phyloP scores from a whole-genome alignment of 2,329 filamentous ascomycete species.

The Penicillium freii region DNA sequence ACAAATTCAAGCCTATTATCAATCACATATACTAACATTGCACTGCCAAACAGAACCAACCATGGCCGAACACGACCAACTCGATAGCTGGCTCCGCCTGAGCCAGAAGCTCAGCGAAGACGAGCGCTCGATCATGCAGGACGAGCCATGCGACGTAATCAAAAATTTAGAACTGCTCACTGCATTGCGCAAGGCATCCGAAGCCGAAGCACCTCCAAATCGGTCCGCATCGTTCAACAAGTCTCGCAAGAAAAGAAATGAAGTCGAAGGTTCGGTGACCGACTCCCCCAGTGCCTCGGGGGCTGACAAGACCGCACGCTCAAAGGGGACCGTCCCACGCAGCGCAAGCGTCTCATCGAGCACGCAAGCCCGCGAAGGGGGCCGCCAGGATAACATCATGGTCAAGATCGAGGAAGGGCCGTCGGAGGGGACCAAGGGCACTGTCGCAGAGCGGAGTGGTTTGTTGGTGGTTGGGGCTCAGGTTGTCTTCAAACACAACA shows the following conservation, averaged over 20 bases:
- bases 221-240: constrained; percentile 42
- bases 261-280: constrained; percentile 44
- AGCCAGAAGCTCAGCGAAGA: constrained; percentile 49
- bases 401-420: constrained; percentile 46
- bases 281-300: constrained; percentile 48
- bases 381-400: constrained; percentile 37
- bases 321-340: constrained; percentile 42
- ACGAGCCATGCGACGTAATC: constrained; percentile 52
- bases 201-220: constrained; percentile 44
- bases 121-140: constrained; percentile 48
- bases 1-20: not conserved
- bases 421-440: constrained; percentile 43
- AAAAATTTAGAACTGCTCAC: constrained; percentile 51
- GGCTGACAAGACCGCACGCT: constrained; percentile 44
- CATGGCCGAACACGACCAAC: constrained; percentile 42
- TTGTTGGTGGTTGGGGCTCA: constrained; percentile 48
- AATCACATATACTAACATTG: constrained; percentile 14
- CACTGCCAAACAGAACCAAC: constrained; percentile 32
- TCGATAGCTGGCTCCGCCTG: constrained; percentile 48
- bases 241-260: constrained; percentile 47
- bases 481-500: constrained; percentile 52
- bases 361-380: constrained; percentile 38
- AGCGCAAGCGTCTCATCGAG: constrained; percentile 45
- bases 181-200: constrained; percentile 49
- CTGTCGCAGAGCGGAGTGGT: constrained; percentile 45